Evolutionary conservation across 2,329 filamentous ascomycete species (phyloP), one percentile per base, ranked within the genome.

Genomic region (Pyrenophora graminea): DNA sequence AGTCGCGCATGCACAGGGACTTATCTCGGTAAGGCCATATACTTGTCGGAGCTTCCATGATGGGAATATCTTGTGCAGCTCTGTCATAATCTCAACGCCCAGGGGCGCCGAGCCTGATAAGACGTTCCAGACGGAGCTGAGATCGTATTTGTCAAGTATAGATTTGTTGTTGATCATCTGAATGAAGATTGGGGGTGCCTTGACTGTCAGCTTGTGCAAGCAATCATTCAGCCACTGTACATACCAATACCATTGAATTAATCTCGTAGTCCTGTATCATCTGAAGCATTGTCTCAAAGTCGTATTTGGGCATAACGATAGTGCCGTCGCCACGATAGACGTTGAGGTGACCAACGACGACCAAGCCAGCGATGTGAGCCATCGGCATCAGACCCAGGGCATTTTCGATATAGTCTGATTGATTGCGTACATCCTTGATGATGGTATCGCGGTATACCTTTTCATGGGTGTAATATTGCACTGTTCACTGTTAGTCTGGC

Each of bases 161-260:
- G 83, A 74, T 37, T 80, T 79, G 61, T 84, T 86, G 56, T 88
- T 89, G 19, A 88, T 78, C 78, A 95, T 82, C 53, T 84, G 80
- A 53, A 95, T 89, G 51, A 95, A 85, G 63, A 95, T 92, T 0
- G 91, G 90, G 6, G 91, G 91, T 0, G 92, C 86, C 83, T 85
- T 33, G 34, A 32, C 9, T 3, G 55, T 66, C 15, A 67, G 53
- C 31, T 30, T 30, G 13, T 9, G 9, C 15, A 30, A 9, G 9
- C 15, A 17, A 10, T 13, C 21, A 12, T 18, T 4, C 13, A 10
- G 1, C 12, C 6, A 2, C 27, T 31, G 37, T 15, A 67, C 79
- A 66, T 70, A 87, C 89, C 60, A 94, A 70, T 59, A 81, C 87
- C 12, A 94, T 76, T 36, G 80, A 78, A 44, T 79, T 78, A 62